Evolutionary conservation across 345 rosid species (phyloP), one percentile per base, ranked within the genome.

Genomic region (Raphanus sativus): DNA sequence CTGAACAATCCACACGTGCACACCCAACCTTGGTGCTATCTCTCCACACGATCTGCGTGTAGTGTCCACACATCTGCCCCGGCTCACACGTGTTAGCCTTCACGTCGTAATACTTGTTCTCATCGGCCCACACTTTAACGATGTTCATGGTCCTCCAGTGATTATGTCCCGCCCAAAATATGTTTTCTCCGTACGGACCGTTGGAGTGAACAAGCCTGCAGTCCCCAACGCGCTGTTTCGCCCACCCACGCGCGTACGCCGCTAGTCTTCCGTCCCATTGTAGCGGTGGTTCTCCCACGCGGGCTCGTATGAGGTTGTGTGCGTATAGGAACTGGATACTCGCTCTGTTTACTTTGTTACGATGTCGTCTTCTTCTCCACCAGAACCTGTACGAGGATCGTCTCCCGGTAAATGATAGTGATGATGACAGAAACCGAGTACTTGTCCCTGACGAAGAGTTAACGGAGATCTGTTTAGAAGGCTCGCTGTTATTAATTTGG

Each of bases 31-130:
- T 58, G 0, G 78, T 65, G 8, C 79, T 55, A 3, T 79, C 78
- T 70, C 73, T 80, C 91, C 89, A 89, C 28, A 89, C 80, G 28
- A 89, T 62, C 82, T 89, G 93, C 3, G 91, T 89, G 45, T 81
- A 89, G 70, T 87, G 93, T 6, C 91, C 89, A 38, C 91, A 89
- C 64, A 81, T 62, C 6, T 65, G 30, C 0, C 58, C 8, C n/a
- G 61, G 36, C 3, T 60, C 45, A 42, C 91, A 89, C 63, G 79
- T 40, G 72, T 85, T 81, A 12, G 69, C 68, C 2, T 6, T 11
- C 17, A 10, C 76, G 61, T 89, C 13, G 40, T 84, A 89, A 29
- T 15, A 71, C 6, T 2, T 12, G 1, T 52, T 1, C 65, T 87
- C 91, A n/a, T 65, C 81, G 3, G 74, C 85, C 91, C 93, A 89